phyloP scores from a whole-genome alignment of 2,329 filamentous ascomycete species.

The Talaromyces sp. region DNA sequence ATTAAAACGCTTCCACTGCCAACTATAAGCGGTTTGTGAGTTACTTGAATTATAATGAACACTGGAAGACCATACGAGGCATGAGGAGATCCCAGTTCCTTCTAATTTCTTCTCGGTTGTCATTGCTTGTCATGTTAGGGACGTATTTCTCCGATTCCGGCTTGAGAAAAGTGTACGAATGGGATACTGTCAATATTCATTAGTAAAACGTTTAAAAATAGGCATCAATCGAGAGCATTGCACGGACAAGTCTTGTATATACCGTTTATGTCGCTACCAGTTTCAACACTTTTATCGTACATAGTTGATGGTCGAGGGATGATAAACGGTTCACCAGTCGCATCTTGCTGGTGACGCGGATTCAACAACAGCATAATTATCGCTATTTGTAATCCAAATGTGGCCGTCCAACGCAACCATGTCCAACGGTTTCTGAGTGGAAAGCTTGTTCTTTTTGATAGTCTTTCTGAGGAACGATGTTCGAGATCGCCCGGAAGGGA shows the following conservation, averaged over 20 bases:
- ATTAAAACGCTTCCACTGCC: constrained; percentile 6
- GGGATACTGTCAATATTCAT: background rate
- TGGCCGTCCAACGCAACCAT: background rate
- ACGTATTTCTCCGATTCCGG: constrained; percentile 4
- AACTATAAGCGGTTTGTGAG: background rate
- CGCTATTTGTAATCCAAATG: background rate
- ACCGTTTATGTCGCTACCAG: constrained; percentile 6
- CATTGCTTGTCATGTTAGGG: constrained; percentile 8
- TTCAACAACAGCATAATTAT: background rate
- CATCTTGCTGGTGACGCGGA: background rate
- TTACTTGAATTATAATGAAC: background rate
- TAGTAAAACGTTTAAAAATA: too few species aligned
- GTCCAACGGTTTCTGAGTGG: background rate
- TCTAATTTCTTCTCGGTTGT: constrained; percentile 5
- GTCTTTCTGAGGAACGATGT: too few species aligned
- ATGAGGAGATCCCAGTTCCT: constrained; percentile 7
- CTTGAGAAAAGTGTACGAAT: constrained; percentile 7
- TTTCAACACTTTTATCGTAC: background rate
- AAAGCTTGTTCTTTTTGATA: too few species aligned
- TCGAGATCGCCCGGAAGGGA: too few species aligned
- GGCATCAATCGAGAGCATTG: too few species aligned
- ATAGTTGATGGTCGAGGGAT: background rate
- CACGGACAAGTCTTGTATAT: constrained; percentile 5
- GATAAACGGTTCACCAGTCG: background rate
- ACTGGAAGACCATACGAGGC: background rate